phyloP scores from a whole-genome alignment of 2,329 filamentous ascomycete genomes.

The Ceratocystis diversiconidia region DNA sequence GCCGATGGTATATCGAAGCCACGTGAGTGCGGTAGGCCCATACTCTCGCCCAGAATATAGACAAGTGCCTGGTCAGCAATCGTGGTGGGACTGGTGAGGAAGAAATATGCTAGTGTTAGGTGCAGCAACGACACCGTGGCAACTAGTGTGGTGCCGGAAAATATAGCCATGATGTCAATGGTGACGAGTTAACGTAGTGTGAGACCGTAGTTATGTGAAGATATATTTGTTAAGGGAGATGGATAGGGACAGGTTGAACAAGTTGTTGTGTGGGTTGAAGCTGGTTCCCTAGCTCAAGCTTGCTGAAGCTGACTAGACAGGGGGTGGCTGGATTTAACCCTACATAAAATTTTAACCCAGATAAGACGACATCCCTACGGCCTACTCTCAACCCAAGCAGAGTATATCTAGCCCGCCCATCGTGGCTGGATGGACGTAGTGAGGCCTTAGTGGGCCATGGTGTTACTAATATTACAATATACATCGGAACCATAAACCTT shows the following conservation, averaged over 20 bases:
- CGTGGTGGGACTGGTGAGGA: constrained; percentile 57
- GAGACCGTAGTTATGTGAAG: not conserved
- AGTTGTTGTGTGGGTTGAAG: not conserved
- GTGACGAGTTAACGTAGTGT: not conserved
- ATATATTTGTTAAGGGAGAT: not conserved
- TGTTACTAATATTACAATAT: no score
- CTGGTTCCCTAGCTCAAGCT: not conserved
- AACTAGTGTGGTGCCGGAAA: constrained; percentile 69
- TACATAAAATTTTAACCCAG: not conserved
- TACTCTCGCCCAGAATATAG: constrained; percentile 66
- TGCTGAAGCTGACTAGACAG: not conserved
- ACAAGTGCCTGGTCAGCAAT: constrained; percentile 71
- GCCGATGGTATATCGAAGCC: constrained; percentile 55
- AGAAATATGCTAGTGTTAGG: constrained; percentile 68
- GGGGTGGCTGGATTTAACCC: not conserved
- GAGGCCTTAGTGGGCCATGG: no score
- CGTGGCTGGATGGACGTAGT: no score
- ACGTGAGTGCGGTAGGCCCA: constrained; percentile 57
- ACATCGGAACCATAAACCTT: no score
- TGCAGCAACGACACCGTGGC: constrained; percentile 73
- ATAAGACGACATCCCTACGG: no score
- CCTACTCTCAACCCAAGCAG: no score
- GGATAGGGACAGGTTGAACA: not conserved
- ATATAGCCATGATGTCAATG: constrained; percentile 51
- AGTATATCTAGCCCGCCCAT: no score